Evolutionary conservation across 805 yeast species (phyloP).

Genomic region (Yarrowia yakushimensis): DNA sequence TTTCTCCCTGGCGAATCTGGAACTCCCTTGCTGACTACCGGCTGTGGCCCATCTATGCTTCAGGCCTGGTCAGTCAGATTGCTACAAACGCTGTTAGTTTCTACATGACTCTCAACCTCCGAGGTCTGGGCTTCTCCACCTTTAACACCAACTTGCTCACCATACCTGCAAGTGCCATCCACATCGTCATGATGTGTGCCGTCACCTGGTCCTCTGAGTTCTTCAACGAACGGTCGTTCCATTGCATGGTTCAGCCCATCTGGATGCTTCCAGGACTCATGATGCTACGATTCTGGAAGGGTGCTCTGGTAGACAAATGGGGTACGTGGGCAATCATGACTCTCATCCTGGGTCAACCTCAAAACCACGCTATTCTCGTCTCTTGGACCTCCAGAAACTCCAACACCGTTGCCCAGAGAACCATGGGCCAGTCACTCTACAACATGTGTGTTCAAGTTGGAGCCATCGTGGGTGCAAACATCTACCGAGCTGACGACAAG

Average conservation of each 20-base stretch:
- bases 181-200: slow-evolving; percentile 25
- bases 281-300: slow-evolving; percentile 29
- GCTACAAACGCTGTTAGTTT: slow-evolving; percentile 39
- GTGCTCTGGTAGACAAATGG: slow-evolving; percentile 33
- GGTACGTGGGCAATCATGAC: slow-evolving; percentile 35
- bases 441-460: slow-evolving; percentile 64
- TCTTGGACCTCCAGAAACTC: slow-evolving; percentile 62
- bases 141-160: slow-evolving; percentile 50
- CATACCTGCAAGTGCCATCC: slow-evolving; percentile 37
- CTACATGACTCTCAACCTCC: slow-evolving; percentile 51
- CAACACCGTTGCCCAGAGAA: slow-evolving; percentile 56
- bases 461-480: slow-evolving; percentile 50
- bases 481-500: slow-evolving; percentile 54
- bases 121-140: slow-evolving; percentile 50
- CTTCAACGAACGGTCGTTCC: slow-evolving; percentile 27
- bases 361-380: slow-evolving; percentile 52
- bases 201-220: slow-evolving; percentile 26
- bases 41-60: slow-evolving; percentile 52
- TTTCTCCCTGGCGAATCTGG: slow-evolving; percentile 43
- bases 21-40: slow-evolving; percentile 48
- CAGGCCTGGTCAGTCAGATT: slow-evolving; percentile 47
- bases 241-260: slow-evolving; percentile 26
- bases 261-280: slow-evolving; percentile 28
- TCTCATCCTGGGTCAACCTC: slow-evolving; percentile 35
- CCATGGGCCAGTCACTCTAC: slow-evolving; percentile 61